Base-by-base conservation (phyloP, 192 early-diverging fungal species). In the Rhizophagus prolifer region DNA sequence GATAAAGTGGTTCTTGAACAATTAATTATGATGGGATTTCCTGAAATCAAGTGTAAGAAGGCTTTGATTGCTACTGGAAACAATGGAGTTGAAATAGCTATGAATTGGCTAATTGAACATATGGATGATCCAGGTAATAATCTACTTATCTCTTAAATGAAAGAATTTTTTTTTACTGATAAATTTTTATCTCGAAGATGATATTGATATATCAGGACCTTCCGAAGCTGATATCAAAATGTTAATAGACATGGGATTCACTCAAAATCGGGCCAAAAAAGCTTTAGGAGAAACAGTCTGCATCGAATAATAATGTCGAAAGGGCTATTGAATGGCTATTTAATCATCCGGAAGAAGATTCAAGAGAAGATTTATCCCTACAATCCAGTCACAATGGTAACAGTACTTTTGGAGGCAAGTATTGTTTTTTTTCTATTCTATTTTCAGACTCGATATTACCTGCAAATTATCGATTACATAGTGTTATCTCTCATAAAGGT, bases 251-350 rank as follows among this genome's bases (percentile, higher is more conserved):
- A 99, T 99, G 97, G 97, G 97, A 9, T 99, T 99, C 77, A 86
- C 89, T 0, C 70, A 82, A 54, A 86, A 81, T 25, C 94, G 95
- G 58, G 96, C 92, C 26, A 91, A 92, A 76, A 88, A 87, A 71
- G 97, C 93, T 26, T 88, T 99, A 61, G 79, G 81, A 62, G 91
- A 95, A 82, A 94, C 96, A 41, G 95, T 93, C 64, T 81, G 84
- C 72, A 64, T 67, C 80, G 93, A 81, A 82, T 38, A 91, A 90
- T 78, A 86, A 95, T 80, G 85, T 95, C 65, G 93, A 95, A 79
- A 92, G 98, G 3, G 98, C 98, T 0, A 89, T 99, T 9, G 96
- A 98, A 73, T 97, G 96, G 93, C 81, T 99, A 59, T 96, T 98
- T 67, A 96, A 86, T 76, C 93, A 95, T 72, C 88, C 93, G 50